Evolutionary conservation across 1,284 basidiomycete species (phyloP).

Genomic region (Ustilago trichophora): DNA sequence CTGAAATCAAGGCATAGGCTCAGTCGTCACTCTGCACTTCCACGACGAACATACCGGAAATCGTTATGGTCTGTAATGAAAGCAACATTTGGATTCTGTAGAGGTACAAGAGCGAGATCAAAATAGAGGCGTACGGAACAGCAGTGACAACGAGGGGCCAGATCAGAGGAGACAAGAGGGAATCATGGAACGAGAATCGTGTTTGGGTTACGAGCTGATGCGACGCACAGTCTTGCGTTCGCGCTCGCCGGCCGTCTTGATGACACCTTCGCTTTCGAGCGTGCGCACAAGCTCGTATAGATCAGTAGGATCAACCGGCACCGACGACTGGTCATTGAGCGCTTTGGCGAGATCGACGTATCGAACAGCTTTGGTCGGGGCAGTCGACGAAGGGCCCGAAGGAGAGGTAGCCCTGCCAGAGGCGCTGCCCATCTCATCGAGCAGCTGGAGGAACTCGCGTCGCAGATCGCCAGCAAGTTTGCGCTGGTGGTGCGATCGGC

Average conservation of each 20-base stretch:
- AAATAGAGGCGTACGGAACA: not conserved
- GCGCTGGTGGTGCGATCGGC: slow-evolving; percentile 84
- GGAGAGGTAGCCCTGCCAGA: slow-evolving; percentile 36
- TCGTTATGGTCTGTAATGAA: not conserved
- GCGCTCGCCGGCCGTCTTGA: slow-evolving; percentile 61
- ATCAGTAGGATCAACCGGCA: slow-evolving; percentile 57
- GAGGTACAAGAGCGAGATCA: slow-evolving; percentile 9
- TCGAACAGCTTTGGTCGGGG: slow-evolving; percentile 51
- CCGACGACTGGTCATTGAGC: slow-evolving; percentile 61
- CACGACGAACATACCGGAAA: too few species aligned
- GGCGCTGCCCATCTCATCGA: slow-evolving; percentile 51
- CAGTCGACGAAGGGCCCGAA: slow-evolving; percentile 32
- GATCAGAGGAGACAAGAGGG: not conserved
- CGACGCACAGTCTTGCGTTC: slow-evolving; percentile 61
- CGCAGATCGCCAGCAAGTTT: slow-evolving; percentile 62
- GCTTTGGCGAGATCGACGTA: slow-evolving; percentile 55
- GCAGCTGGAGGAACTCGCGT: slow-evolving; percentile 56
- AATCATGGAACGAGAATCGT: not conserved
- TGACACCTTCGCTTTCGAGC: slow-evolving; percentile 57
- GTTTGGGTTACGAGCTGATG: slow-evolving; percentile 33
- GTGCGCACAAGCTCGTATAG: slow-evolving; percentile 55
- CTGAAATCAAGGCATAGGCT: too few species aligned
- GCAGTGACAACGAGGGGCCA: slow-evolving; percentile 5
- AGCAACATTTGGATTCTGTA: not conserved
- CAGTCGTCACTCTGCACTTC: too few species aligned